These are phyloP conservation scores for Exsudoporus frostii DNA, from an alignment of 768 basidiomycete genomes.

Conservation along the genomic window DNA sequence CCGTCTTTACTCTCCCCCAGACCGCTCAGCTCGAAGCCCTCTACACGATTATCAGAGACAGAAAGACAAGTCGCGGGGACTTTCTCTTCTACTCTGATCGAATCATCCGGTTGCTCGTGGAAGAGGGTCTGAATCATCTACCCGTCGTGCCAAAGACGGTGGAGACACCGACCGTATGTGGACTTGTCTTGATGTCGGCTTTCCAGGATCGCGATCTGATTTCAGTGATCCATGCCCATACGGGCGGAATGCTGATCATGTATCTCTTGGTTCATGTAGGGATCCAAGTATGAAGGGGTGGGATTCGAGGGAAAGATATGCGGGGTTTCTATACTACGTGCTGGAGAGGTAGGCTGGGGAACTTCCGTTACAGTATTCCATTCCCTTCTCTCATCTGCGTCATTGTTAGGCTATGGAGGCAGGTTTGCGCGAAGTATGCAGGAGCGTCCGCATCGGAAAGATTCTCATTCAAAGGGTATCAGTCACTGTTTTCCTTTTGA, in stretches of 20 bases:
- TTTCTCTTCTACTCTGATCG: constrained; percentile 96
- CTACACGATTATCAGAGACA: constrained; percentile 92
- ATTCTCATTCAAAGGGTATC: constrained; percentile 93
- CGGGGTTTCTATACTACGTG: constrained; percentile 91
- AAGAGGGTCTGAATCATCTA: constrained; percentile 85
- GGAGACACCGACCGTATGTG: constrained; percentile 75
- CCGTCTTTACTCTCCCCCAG: constrained; percentile 85
- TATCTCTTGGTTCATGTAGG: constrained; percentile 38
- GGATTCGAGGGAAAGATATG: constrained; percentile 97
- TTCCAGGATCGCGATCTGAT: not conserved
- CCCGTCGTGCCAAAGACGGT: constrained; percentile 75
- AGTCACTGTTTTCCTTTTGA: not conserved
- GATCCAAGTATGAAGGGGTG: constrained; percentile 83
- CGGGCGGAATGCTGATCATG: not conserved
- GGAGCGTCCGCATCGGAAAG: constrained; percentile 93
- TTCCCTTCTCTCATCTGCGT: not conserved
- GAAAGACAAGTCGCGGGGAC: constrained; percentile 84
- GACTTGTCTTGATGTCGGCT: not conserved
- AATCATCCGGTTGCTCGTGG: constrained; percentile 80
- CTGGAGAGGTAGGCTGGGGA: constrained; percentile 70
- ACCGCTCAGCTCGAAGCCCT: constrained; percentile 93
- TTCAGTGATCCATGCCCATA: not conserved
- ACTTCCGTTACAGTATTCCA: not conserved
- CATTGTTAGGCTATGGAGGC: constrained; percentile 90
- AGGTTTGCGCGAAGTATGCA: constrained; percentile 91